Conservation (phyloP, 2,329 filamentous ascomycete genomes). For the Dactylellina haptotyla region DNA sequence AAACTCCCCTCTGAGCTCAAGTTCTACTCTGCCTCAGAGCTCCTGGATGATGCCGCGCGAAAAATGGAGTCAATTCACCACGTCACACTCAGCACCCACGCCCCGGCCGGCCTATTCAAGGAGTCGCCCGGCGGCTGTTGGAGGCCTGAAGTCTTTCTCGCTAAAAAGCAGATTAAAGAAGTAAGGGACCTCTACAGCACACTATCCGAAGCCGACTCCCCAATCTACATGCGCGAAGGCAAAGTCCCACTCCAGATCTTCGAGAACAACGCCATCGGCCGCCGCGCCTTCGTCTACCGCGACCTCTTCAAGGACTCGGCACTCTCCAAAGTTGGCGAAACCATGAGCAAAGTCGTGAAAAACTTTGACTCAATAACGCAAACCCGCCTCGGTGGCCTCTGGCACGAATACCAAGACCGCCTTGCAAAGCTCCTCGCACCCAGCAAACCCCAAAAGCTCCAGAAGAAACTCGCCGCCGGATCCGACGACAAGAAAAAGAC, state of each 20-base stretch:
- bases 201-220: slow-evolving; percentile 34
- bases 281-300: slow-evolving; percentile 41
- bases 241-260: slow-evolving; percentile 36
- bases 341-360: slow-evolving; percentile 41
- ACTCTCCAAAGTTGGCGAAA: slow-evolving; percentile 36
- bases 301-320: slow-evolving; percentile 31
- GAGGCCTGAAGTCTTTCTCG: slow-evolving; percentile 38
- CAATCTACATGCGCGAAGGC: slow-evolving; percentile 40
- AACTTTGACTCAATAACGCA: slow-evolving; percentile 42
- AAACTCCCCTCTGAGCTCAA: slow-evolving; percentile 40
- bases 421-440: slow-evolving; percentile 31
- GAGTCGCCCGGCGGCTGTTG: slow-evolving; percentile 49
- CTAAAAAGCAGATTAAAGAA: slow-evolving; percentile 39
- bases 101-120: slow-evolving; percentile 43
- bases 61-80: slow-evolving; percentile 50
- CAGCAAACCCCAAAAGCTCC: slow-evolving; percentile 5
- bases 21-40: slow-evolving; percentile 25
- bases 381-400: slow-evolving; percentile 38
- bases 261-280: slow-evolving; percentile 36
- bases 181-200: slow-evolving; percentile 46
- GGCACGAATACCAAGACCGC: slow-evolving; percentile 50
- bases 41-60: slow-evolving; percentile 41
- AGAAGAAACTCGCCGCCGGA: slow-evolving; percentile 9
- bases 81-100: slow-evolving; percentile 48
- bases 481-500: slow-evolving; percentile 13